phyloP scores from a whole-genome alignment of 2,329 filamentous ascomycete genomes.

The Passalora sequoiae region DNA sequence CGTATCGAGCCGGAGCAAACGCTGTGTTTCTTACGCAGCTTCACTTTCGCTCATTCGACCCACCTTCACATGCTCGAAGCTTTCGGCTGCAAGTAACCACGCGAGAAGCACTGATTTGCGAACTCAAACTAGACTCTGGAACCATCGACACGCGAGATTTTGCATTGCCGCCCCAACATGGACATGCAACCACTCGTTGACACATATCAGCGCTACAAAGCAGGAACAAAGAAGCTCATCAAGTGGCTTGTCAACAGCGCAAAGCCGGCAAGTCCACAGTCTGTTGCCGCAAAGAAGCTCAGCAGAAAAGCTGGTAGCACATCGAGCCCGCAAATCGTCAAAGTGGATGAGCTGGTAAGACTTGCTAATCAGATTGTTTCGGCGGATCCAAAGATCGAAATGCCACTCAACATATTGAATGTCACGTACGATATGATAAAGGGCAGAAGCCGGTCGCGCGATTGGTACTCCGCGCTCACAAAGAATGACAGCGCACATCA shows the following conservation, averaged over 20 bases:
- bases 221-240: slow-evolving; percentile 6
- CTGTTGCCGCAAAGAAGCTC: slow-evolving; percentile 1
- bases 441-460: neutral
- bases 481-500: neutral
- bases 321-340: neutral
- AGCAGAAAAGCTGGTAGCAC: too few relatives aligned
- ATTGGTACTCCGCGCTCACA: slow-evolving; percentile 4
- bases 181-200: neutral
- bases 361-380: slow-evolving; percentile 1
- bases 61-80: too few relatives aligned
- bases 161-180: too few relatives aligned
- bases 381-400: slow-evolving; percentile 7
- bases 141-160: too few relatives aligned
- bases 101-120: too few relatives aligned
- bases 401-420: slow-evolving; percentile 7
- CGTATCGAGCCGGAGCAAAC: too few relatives aligned
- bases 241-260: too few relatives aligned
- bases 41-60: too few relatives aligned
- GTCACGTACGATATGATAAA: slow-evolving; percentile 5
- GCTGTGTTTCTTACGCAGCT: too few relatives aligned
- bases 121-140: too few relatives aligned
- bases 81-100: too few relatives aligned
- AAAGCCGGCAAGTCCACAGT: too few relatives aligned
- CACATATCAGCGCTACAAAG: slow-evolving; percentile 10
- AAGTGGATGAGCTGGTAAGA: neutral